A percentile compares a stretch with the other conserved stretches of the same genome.
These are phyloP conservation scores for Verbascum thapsus DNA, from an alignment of 257 asterid genomes.

Conservation along the genomic window DNA sequence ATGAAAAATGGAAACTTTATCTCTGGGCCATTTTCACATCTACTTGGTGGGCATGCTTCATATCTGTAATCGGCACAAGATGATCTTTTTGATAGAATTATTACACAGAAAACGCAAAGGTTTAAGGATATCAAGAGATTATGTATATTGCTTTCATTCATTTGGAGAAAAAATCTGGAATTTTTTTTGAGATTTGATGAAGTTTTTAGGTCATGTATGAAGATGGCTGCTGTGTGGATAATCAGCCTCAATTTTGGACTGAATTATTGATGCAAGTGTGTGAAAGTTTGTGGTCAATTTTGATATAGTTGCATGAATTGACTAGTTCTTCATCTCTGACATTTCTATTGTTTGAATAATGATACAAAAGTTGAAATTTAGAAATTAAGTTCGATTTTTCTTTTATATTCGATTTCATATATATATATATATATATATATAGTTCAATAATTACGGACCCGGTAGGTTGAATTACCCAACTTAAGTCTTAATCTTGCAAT, in stretches of 20 bases:
- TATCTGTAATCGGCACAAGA: conserved; percentile 35
- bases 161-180: conserved; percentile 25
- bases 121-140: conserved; percentile 18
- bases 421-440: no score
- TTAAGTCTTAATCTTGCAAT: no score
- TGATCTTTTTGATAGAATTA: conserved; percentile 29
- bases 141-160: conserved; percentile 31
- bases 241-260: conserved; percentile 21
- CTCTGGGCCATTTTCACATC: conserved; percentile 37
- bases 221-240: conserved; percentile 7
- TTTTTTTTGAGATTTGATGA: no score
- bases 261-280: neutral
- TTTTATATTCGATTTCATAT: no score
- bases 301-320: conserved; percentile 41
- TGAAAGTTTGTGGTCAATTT: neutral
- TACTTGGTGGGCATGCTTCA: conserved; percentile 35
- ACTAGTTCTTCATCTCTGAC: conserved; percentile 27
- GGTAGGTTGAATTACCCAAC: no score
- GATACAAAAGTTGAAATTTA: conserved; percentile 9
- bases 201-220: no score
- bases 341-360: conserved; percentile 4
- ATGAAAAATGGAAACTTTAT: conserved; percentile 53
- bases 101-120: conserved; percentile 23
- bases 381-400: neutral
- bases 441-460: no score